These are phyloP conservation scores for Tylopilus sp. DNA, from an alignment of 768 basidiomycete species.

Conservation along the genomic window DNA sequence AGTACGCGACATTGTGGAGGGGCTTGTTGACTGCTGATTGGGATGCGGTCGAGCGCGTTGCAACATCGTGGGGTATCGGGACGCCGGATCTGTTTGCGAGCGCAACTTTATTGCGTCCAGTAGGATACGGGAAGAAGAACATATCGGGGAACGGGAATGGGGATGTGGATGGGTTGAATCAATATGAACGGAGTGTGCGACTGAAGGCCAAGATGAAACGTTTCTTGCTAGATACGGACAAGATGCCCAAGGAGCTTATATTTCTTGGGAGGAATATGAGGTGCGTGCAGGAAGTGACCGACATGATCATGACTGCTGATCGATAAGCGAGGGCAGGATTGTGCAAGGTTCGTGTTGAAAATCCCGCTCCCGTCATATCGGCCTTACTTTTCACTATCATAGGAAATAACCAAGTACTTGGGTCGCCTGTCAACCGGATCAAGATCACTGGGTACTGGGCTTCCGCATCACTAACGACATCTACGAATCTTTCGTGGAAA, in stretches of 20 bases:
- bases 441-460: slow-evolving; percentile 88
- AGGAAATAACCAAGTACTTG: slow-evolving; percentile 81
- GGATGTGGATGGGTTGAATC: slow-evolving; percentile 36
- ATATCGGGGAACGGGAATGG: neutral
- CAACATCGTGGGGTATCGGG: slow-evolving; percentile 65
- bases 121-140: slow-evolving; percentile 32
- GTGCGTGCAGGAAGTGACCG: slow-evolving; percentile 25
- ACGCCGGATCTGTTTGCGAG: slow-evolving; percentile 71
- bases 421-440: slow-evolving; percentile 86
- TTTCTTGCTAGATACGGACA: slow-evolving; percentile 71
- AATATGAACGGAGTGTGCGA: slow-evolving; percentile 65
- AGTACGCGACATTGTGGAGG: slow-evolving; percentile 81
- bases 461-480: slow-evolving; percentile 56
- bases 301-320: neutral
- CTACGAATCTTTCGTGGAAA: slow-evolving; percentile 38
- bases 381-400: neutral
- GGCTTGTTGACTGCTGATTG: slow-evolving; percentile 57
- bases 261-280: slow-evolving; percentile 80
- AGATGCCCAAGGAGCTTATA: slow-evolving; percentile 72
- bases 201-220: slow-evolving; percentile 67
- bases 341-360: slow-evolving; percentile 32
- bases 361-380: neutral
- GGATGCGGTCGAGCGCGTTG: slow-evolving; percentile 46
- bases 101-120: slow-evolving; percentile 65
- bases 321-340: slow-evolving; percentile 20